Evolutionary conservation across 108 stramenopile genomes (phyloP), one percentile per base, ranked within the genome.

Genomic region (Epipyxis sp.): DNA sequence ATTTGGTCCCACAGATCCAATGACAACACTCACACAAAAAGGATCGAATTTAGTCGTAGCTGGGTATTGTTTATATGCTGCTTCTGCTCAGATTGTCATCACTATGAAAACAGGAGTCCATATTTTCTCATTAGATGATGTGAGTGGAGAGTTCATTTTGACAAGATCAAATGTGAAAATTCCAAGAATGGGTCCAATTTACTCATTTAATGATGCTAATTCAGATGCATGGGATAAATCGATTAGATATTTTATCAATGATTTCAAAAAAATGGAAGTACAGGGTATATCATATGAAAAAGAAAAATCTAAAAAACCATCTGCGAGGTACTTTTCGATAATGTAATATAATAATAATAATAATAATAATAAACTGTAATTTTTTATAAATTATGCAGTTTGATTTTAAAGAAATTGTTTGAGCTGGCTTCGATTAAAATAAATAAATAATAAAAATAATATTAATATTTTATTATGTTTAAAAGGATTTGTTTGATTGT

Each of bases 31-130:
- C 61, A 37, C 20, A 29, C 77, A 78, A 40, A 59, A 37, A 0
- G 77, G 77, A 35, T 40, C 0, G 43, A 27, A 78, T 29, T 41
- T 78, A 25, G 25, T 78, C 35, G 77, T 62, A n/a, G 59, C 77
- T 16, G 83, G 83, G 0, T 84, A 84, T 81, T 84, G 83, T 69
- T 79, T 84, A 30, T 84, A 84, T 74, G 76, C 81, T 1, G 62
- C 57, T 1, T 34, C 43, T 42, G 82, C 83, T 20, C 82, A 59
- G 30, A 81, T 84, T 1, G 83, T 84, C 10, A 42, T 84, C 10
- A 82, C 82, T 25, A 37, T 80, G 6, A 16, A 32, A 29, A 81
- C 81, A 0, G 83, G 83, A 50, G 80, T 81, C 32, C 43, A 79
- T 27, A 79, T 69, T 69, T 84, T 84, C 46, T 79, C 82, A 16